These are phyloP conservation scores for Lecanoromycetidae sp. DNA, from an alignment of 2,329 filamentous ascomycete species.

Conservation along the genomic window DNA sequence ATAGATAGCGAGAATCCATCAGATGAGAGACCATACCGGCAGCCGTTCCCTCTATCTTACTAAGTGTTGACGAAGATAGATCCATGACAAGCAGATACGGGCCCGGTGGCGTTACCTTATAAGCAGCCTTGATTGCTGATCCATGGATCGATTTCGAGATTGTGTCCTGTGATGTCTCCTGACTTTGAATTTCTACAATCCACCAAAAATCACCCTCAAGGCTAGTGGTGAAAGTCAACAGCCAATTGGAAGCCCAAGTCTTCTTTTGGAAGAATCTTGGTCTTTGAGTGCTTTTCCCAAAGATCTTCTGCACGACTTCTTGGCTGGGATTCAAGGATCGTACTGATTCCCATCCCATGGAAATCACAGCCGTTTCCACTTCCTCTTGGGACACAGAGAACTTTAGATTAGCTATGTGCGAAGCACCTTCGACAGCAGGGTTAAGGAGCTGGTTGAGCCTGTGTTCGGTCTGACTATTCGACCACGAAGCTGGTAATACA, in stretches of 20 bases:
- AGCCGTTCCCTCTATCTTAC: conserved; percentile 14
- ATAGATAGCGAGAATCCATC: conserved; percentile 27
- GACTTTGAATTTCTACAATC: conserved; percentile 51
- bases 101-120: conserved; percentile 5
- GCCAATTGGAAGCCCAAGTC: conserved; percentile 63
- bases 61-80: conserved; percentile 8
- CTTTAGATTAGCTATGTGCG: conserved; percentile 49
- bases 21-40: conserved; percentile 32
- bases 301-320: conserved; percentile 49
- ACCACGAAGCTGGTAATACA: conserved; percentile 49
- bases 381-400: conserved; percentile 50
- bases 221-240: conserved; percentile 57
- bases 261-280: conserved; percentile 56
- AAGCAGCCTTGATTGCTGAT: conserved; percentile 7
- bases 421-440: conserved; percentile 45
- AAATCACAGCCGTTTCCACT: conserved; percentile 47
- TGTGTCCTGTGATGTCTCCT: conserved; percentile 12
- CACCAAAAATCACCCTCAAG: conserved; percentile 68
- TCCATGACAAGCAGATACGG: not conserved
- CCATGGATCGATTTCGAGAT: not conserved
- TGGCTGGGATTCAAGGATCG: conserved; percentile 35
- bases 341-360: conserved; percentile 51
- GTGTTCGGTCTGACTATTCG: conserved; percentile 44
- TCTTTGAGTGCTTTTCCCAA: conserved; percentile 51
- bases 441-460: conserved; percentile 50